Evolutionary conservation across 2,329 filamentous ascomycete species (phyloP).

Genomic region (Hortaea sp.): DNA sequence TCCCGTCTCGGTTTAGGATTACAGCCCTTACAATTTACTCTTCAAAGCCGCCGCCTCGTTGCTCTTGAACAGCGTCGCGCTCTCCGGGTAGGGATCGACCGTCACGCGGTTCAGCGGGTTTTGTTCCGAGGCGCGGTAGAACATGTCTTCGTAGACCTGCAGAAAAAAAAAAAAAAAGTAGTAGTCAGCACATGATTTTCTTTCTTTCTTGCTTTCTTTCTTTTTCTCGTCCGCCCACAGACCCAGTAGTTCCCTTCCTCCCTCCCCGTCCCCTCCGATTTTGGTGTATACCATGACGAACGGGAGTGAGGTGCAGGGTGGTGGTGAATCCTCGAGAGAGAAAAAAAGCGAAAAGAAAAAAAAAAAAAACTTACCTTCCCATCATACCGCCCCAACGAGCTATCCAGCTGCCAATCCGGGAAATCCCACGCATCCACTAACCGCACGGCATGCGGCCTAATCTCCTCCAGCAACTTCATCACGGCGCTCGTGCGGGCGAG

Average conservation of each 20-base stretch:
- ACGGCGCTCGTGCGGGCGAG: conserved; percentile 57
- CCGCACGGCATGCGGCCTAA: conserved; percentile 61
- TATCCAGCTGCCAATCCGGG: conserved; percentile 69
- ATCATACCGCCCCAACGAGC: conserved; percentile 57
- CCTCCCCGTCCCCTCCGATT: too few relatives aligned
- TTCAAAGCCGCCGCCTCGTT: conserved; percentile 38
- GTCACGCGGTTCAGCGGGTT: conserved; percentile 65
- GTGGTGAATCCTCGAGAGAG: too few relatives aligned
- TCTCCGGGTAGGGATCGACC: conserved; percentile 62
- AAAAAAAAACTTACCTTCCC: conserved; percentile 46
- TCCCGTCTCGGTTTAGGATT: too few relatives aligned
- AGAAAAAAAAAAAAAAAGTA: background rate
- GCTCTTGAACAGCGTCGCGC: conserved; percentile 50
- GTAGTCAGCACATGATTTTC: background rate
- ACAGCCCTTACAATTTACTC: conserved; percentile 38
- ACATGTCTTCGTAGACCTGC: conserved; percentile 58
- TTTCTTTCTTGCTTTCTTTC: too few relatives aligned
- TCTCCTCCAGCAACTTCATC: conserved; percentile 59
- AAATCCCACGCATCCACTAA: conserved; percentile 68
- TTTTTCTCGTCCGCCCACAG: too few relatives aligned
- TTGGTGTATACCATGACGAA: too few relatives aligned
- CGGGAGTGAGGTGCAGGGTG: too few relatives aligned
- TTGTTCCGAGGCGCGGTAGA: conserved; percentile 58
- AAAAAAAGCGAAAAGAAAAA: too few relatives aligned
- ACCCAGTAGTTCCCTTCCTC: too few relatives aligned